phyloP scores from a whole-genome alignment of 768 basidiomycete genomes.

The Lactifluus echinatus region DNA sequence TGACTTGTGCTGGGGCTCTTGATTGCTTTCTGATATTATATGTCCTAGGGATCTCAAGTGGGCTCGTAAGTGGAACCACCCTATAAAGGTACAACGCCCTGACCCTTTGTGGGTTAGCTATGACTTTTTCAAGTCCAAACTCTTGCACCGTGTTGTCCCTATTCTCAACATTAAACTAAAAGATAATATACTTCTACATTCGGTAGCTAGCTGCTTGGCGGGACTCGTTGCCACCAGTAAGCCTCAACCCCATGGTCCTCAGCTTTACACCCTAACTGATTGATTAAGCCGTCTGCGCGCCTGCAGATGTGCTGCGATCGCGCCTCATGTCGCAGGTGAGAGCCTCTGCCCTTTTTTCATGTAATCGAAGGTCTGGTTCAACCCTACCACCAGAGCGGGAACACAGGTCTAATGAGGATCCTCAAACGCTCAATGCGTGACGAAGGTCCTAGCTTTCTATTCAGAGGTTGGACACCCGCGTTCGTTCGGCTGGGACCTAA shows the following conservation, averaged over 20 bases:
- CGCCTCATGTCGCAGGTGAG: constrained; percentile 70
- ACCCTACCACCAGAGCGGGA: constrained; percentile 37
- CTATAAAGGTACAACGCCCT: neutral
- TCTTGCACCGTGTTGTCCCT: constrained; percentile 47
- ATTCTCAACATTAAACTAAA: constrained; percentile 50
- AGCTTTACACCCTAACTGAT: neutral
- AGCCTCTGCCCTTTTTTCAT: constrained; percentile 7
- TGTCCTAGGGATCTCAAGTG: constrained; percentile 61
- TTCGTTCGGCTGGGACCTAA: constrained; percentile 80
- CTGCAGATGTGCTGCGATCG: constrained; percentile 68
- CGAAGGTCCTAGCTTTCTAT: constrained; percentile 71
- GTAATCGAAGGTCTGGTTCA: neutral
- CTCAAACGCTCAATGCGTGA: constrained; percentile 51
- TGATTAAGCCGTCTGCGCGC: constrained; percentile 63
- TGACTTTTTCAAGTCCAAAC: constrained; percentile 60
- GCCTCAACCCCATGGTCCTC: constrained; percentile 22
- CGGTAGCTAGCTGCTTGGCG: constrained; percentile 56
- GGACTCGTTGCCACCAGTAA: constrained; percentile 73
- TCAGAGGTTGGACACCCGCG: constrained; percentile 87
- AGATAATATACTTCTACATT: constrained; percentile 61
- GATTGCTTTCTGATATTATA: constrained; percentile 7
- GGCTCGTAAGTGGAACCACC: constrained; percentile 53
- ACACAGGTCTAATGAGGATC: constrained; percentile 41
- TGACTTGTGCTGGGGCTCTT: constrained; percentile 16
- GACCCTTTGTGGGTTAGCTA: constrained; percentile 39